phyloP scores from a whole-genome alignment of 1,139 yeast species.

The Pichiaceae sp. region DNA sequence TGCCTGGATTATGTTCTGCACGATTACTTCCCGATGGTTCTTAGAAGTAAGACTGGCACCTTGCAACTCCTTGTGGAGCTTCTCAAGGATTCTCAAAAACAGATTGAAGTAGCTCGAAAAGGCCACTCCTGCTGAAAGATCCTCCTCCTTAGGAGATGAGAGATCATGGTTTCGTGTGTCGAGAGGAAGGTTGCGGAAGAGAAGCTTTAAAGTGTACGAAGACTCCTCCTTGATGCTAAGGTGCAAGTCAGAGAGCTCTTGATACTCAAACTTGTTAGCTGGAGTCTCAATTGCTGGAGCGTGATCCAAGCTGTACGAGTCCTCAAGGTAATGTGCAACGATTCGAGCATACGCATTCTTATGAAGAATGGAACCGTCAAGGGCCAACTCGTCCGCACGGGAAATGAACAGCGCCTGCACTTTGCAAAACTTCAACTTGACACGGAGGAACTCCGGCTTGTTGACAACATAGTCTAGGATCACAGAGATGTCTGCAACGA shows the following conservation, averaged over 20 bases:
- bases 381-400: slow-evolving; percentile 30
- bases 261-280: background rate
- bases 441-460: slow-evolving; percentile 29
- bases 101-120: slow-evolving; percentile 69
- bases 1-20: slow-evolving; percentile 60
- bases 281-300: slow-evolving; percentile 1
- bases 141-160: slow-evolving; percentile 13
- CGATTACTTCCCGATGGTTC: slow-evolving; percentile 23
- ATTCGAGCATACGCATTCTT: slow-evolving; percentile 56
- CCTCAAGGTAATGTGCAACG: slow-evolving; percentile 63
- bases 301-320: slow-evolving; percentile 30
- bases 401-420: slow-evolving; percentile 31
- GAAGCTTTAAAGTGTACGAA: slow-evolving; percentile 46
- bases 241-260: slow-evolving; percentile 34
- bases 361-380: slow-evolving; percentile 47
- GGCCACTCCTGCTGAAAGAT: slow-evolving; percentile 45
- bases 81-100: slow-evolving; percentile 62
- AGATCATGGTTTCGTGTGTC: slow-evolving; percentile 38
- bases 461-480: slow-evolving; percentile 21
- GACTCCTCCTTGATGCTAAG: slow-evolving; percentile 63
- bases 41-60: background rate
- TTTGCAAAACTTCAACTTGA: slow-evolving; percentile 44
- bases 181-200: slow-evolving; percentile 46
- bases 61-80: slow-evolving; percentile 30
- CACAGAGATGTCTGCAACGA: slow-evolving; percentile 18